Percentiles rank a stretch among this genome's conserved stretches.
phyloP scores from a whole-genome alignment of 2,329 filamentous ascomycete genomes.

The Geosmithia morbida region DNA sequence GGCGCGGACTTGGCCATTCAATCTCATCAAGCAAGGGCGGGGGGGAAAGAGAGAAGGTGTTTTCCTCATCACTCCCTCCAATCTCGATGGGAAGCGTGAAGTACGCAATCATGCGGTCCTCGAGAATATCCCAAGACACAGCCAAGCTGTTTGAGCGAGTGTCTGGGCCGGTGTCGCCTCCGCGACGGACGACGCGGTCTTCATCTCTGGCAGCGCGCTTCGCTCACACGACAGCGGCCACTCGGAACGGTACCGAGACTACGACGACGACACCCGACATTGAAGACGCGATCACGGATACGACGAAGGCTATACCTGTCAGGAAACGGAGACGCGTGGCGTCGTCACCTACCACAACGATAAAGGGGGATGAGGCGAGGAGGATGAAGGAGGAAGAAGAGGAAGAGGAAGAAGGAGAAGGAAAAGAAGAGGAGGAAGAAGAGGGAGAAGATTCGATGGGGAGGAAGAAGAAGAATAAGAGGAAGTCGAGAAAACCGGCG shows the following conservation, averaged over 20 bases:
- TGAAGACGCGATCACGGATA: constrained; percentile 33
- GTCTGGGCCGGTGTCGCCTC: constrained; percentile 12
- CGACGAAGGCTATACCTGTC: constrained; percentile 8
- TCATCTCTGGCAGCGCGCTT: constrained; percentile 27
- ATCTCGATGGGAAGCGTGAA: neutral
- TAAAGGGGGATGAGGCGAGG: neutral
- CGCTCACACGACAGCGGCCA: constrained; percentile 16
- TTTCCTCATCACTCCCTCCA: no score
- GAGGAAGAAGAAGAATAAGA: neutral
- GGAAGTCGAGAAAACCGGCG: constrained; percentile 28
- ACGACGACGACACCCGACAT: constrained; percentile 26
- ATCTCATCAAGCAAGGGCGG: neutral
- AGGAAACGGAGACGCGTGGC: constrained; percentile 15
- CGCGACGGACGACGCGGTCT: constrained; percentile 32
- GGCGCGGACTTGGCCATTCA: no score
- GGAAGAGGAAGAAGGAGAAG: neutral
- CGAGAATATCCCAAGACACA: constrained; percentile 42
- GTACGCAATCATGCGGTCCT: constrained; percentile 34
- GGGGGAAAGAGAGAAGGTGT: no score
- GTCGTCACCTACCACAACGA: constrained; percentile 2
- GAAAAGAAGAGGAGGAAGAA: constrained; percentile 2
- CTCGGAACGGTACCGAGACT: constrained; percentile 5
- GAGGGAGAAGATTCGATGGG: neutral
- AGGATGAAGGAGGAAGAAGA: neutral
- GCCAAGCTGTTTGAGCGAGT: constrained; percentile 33